phyloP scores from a whole-genome alignment of 495 filamentous ascomycete species.

The Aspergillus coremiiformis region DNA sequence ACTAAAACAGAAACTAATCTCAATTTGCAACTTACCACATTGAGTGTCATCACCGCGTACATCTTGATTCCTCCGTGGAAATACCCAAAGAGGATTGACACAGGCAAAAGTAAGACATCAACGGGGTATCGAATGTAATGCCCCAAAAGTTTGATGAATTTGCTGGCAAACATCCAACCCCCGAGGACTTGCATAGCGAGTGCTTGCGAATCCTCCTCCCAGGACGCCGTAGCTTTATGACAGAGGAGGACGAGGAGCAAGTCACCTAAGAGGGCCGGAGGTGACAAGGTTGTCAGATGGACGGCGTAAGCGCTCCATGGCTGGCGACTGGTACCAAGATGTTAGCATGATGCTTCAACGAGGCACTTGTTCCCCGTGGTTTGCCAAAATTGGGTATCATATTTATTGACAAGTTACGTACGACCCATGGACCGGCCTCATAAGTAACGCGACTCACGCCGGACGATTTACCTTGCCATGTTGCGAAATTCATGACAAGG shows the following conservation, averaged over 20 bases:
- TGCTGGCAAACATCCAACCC: constrained; percentile 61
- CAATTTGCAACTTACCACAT: constrained; percentile 49
- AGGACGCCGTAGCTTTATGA: constrained; percentile 38
- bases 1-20: constrained; percentile 3
- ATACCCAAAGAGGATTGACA: constrained; percentile 72
- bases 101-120: constrained; percentile 60
- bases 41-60: constrained; percentile 62
- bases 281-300: constrained; percentile 65
- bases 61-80: constrained; percentile 73
- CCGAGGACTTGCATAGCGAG: constrained; percentile 45
- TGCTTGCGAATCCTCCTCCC: constrained; percentile 33
- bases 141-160: constrained; percentile 67
- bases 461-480: not conserved
- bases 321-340: constrained; percentile 46
- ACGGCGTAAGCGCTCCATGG: constrained; percentile 72
- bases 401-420: not conserved
- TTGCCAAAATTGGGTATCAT: constrained; percentile 1
- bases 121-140: constrained; percentile 64
- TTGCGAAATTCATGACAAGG: not conserved
- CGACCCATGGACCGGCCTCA: not conserved
- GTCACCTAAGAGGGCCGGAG: constrained; percentile 60
- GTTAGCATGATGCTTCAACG: constrained; percentile 23
- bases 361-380: no score
- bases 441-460: not conserved
- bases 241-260: constrained; percentile 51